A percentile compares a stretch with the other conserved stretches of the same genome.
Evolutionary conservation across 768 basidiomycete genomes (phyloP).

Genomic region (Rhizopogon salebrosus): DNA sequence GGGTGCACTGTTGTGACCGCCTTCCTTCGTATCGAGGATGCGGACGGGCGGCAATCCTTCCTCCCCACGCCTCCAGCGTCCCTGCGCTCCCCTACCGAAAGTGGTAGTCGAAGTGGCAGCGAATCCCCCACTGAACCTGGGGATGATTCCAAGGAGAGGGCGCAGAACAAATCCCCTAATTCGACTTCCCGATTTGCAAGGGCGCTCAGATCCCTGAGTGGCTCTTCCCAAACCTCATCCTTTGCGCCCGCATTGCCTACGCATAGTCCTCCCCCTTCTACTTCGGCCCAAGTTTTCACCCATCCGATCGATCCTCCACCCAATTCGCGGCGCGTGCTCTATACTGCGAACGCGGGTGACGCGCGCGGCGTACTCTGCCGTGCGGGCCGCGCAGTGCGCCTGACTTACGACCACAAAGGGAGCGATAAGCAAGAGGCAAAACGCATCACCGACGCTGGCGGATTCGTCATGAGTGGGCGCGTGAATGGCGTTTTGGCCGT

Average conservation of each 20-base stretch:
- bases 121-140: slow-evolving; percentile 30
- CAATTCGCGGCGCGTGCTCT: slow-evolving; percentile 69
- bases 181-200: slow-evolving; percentile 49
- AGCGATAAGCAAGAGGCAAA: slow-evolving; percentile 96
- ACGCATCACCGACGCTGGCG: slow-evolving; percentile 95
- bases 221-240: slow-evolving; percentile 15
- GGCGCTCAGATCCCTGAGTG: slow-evolving; percentile 45
- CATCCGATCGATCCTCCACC: slow-evolving; percentile 39
- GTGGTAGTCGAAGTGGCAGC: slow-evolving; percentile 28
- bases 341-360: slow-evolving; percentile 96
- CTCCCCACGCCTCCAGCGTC: slow-evolving; percentile 30
- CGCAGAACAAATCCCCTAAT: slow-evolving; percentile 33
- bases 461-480: slow-evolving; percentile 97
- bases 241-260: not conserved
- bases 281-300: slow-evolving; percentile 31
- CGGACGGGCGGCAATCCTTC: slow-evolving; percentile 68
- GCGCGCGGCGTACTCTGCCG: slow-evolving; percentile 92
- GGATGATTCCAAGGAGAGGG: slow-evolving; percentile 33
- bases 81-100: slow-evolving; percentile 29
- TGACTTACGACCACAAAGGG: slow-evolving; percentile 99
- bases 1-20: slow-evolving; percentile 97
- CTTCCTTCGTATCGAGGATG: slow-evolving; percentile 89
- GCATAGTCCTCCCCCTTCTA: slow-evolving; percentile 14
- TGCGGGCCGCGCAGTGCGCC: slow-evolving; percentile 80
- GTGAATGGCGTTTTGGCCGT: slow-evolving; percentile 98